Evolutionary conservation across 129 eudicot genomes (phyloP).

Genomic region (Tagetes patula): DNA sequence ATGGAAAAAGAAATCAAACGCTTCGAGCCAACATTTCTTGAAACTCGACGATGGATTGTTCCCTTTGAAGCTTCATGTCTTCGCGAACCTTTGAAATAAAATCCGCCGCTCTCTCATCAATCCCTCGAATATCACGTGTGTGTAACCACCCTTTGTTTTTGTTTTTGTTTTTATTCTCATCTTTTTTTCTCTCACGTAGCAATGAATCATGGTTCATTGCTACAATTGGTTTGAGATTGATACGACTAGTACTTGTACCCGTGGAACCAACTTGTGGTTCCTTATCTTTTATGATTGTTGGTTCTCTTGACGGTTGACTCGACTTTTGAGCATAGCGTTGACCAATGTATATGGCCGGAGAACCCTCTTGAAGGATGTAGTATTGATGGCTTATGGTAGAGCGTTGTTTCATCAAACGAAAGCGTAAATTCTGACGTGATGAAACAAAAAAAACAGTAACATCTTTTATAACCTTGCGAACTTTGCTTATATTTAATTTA

Average conservation of each 20-base stretch:
- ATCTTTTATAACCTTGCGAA: conserved; percentile 30
- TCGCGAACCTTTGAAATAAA: conserved; percentile 58
- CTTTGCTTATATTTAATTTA: conserved; percentile 20
- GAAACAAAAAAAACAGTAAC: conserved; percentile 22
- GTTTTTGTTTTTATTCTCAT: neutral
- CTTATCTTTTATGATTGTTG: neutral
- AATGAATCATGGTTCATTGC: conserved; percentile 8
- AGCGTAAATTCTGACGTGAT: neutral
- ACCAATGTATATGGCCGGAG: conserved; percentile 43
- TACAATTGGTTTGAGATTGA: neutral
- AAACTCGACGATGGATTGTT: conserved; percentile 71
- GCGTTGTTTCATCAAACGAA: conserved; percentile 23
- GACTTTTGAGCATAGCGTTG: conserved; percentile 37
- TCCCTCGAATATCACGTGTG: conserved; percentile 40
- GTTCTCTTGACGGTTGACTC: neutral
- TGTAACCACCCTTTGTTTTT: neutral
- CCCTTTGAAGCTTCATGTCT: conserved; percentile 70
- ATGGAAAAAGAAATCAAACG: conserved; percentile 30
- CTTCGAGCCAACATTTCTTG: conserved; percentile 81
- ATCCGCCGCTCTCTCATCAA: conserved; percentile 84
- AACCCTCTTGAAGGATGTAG: conserved; percentile 30
- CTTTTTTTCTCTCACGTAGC: conserved; percentile 17
- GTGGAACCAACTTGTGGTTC: conserved; percentile 17
- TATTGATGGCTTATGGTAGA: conserved; percentile 18
- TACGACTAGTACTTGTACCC: conserved; percentile 7